Base-by-base conservation (phyloP, 345 rosid species). In the Camelina sativa region DNA sequence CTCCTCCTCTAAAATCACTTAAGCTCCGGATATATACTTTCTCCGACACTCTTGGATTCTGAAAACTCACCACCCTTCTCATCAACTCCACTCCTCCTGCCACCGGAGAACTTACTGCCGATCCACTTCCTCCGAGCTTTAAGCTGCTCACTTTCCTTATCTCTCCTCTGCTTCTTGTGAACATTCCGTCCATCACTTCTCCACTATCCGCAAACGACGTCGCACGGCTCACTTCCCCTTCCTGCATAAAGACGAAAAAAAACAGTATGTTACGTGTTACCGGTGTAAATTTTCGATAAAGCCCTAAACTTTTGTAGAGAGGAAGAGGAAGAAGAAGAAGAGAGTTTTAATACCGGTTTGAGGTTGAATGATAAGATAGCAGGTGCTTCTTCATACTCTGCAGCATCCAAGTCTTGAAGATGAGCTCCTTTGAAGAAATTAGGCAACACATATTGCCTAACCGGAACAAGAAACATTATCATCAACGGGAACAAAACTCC, bases 401-500 rank as follows among this genome's bases (percentile, higher is more conserved):
- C 89, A 28, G 96, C 98, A 67, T 94, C 98, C 77, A 94, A 75
- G 67, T 94, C 98, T 73, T 88, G 97, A 77, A 90, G 95, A 82
- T 91, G 95, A 44, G 83, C 90, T 50, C 86, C 95, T 85, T 91
- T 91, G 82, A 94, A 90, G 79, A 90, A 85, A 83, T 76, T 88
- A 15, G 98, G 96, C 76, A 94, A 80, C 40, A 88, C 73, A 73
- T 90, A 90, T 71, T 90, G 97, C 44, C 98, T 82, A 37, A 91
- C 93, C 11, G 95, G 97, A 79, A 94, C 96, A 62, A 94, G 82
- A 72, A 87, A 84, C 97, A 94, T 90, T 83, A 94, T 91, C 87
- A 90, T 77, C 74, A 91, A 74, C 47, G 97, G 97, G 81, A 94
- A 94, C 70, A 94, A 89, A 55, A 88, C 91, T 50, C 97, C 97